phyloP scores from a whole-genome alignment of 768 basidiomycete genomes.

The Kwoniella newhampshirensis region DNA sequence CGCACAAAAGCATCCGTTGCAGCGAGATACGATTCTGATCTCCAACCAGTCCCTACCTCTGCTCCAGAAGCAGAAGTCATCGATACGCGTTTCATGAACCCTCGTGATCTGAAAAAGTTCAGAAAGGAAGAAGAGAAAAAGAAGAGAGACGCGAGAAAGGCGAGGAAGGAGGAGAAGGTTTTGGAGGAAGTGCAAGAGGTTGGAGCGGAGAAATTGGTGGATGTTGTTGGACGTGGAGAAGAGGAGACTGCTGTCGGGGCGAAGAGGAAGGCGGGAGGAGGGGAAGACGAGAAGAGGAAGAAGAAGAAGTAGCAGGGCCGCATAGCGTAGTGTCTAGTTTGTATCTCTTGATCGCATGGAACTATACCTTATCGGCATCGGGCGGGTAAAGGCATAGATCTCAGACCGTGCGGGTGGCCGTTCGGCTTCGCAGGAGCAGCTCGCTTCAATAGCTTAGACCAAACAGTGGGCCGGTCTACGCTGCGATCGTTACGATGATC shows the following conservation, averaged over 20 bases:
- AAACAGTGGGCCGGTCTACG: too few relatives aligned
- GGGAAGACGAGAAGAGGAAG: neutral
- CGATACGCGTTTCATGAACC: constrained; percentile 29
- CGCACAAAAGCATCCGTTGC: constrained; percentile 1
- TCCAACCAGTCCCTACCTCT: constrained; percentile 9
- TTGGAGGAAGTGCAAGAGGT: constrained; percentile 23
- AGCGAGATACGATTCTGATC: constrained; percentile 6
- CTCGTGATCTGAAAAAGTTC: constrained; percentile 33
- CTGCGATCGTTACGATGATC: too few relatives aligned
- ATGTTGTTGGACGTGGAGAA: neutral
- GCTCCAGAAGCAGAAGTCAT: constrained; percentile 18
- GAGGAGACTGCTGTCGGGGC: neutral
- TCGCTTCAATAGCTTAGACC: too few relatives aligned
- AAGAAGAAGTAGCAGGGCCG: constrained; percentile 13
- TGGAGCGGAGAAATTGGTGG: constrained; percentile 25
- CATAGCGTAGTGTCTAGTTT: neutral
- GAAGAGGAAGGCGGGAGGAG: constrained; percentile 18
- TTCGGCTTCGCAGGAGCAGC: too few relatives aligned
- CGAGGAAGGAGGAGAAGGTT: constrained; percentile 37
- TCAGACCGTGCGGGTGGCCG: too few relatives aligned
- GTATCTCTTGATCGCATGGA: neutral
- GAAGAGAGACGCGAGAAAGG: constrained; percentile 38
- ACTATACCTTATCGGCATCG: neutral
- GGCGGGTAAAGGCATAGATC: neutral
- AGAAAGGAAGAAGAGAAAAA: constrained; percentile 28